A percentile compares a stretch with the other conserved stretches of the same genome.
These are phyloP conservation scores for Corylus heterophylla DNA, from an alignment of 306 rosid genomes.

Conservation along the genomic window DNA sequence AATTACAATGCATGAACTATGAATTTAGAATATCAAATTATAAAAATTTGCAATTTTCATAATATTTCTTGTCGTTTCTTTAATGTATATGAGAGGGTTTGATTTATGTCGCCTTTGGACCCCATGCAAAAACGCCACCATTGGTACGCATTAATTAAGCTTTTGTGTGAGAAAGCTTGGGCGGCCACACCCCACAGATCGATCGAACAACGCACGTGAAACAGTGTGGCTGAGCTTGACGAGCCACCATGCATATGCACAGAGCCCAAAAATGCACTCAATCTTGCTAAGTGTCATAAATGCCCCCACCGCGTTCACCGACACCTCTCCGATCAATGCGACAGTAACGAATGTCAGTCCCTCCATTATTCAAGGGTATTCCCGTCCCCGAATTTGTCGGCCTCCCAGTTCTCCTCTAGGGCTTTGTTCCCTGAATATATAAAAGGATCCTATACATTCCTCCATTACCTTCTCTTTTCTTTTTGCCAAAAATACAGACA, in stretches of 20 bases:
- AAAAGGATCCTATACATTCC: not conserved
- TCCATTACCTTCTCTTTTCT: too few relatives aligned
- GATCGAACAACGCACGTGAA: slow-evolving; percentile 29
- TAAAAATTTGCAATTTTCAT: too few relatives aligned
- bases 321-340: not conserved
- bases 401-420: not conserved
- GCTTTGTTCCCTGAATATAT: not conserved
- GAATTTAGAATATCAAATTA: too few relatives aligned
- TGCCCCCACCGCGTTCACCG: slow-evolving; percentile 16
- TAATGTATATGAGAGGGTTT: not conserved
- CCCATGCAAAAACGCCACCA: not conserved
- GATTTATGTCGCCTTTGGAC: not conserved
- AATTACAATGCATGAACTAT: too few relatives aligned
- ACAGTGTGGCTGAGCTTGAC: slow-evolving; percentile 7
- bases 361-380: slow-evolving; percentile 1
- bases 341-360: slow-evolving; percentile 7
- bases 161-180: too few relatives aligned
- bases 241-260: slow-evolving; percentile 1
- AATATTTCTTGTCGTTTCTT: not conserved
- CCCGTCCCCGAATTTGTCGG: not conserved
- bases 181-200: not conserved
- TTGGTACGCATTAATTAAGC: too few relatives aligned
- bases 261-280: not conserved
- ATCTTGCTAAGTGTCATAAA: slow-evolving; percentile 11
- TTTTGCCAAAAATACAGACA: too few relatives aligned